These are phyloP conservation scores for Dothideomycetes sp. DNA, from an alignment of 2,329 filamentous ascomycete species.

Conservation along the genomic window DNA sequence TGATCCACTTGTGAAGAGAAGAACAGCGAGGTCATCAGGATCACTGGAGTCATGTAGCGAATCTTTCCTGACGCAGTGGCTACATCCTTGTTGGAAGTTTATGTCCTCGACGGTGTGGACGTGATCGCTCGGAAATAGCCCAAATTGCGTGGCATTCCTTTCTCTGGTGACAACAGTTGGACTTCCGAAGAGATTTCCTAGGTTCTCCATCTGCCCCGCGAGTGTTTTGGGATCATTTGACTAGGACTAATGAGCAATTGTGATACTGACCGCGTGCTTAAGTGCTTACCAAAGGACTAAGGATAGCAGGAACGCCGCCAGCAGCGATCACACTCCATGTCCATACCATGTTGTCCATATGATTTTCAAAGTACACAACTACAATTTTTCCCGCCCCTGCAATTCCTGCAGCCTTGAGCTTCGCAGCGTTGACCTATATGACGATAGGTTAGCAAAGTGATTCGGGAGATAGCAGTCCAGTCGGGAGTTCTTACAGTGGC, in stretches of 20 bases:
- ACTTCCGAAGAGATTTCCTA: constrained; percentile 14
- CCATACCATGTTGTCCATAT: constrained; percentile 28
- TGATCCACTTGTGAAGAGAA: constrained; percentile 15
- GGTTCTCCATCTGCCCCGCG: constrained; percentile 13
- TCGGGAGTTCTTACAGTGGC: too few species aligned
- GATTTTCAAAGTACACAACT: constrained; percentile 25
- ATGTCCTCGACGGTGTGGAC: not conserved
- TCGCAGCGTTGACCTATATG: not conserved
- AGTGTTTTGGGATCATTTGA: not conserved
- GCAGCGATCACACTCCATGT: constrained; percentile 30
- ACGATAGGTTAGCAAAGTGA: too few species aligned
- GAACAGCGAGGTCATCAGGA: constrained; percentile 8
- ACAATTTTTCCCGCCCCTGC: constrained; percentile 7
- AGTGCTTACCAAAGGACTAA: constrained; percentile 22
- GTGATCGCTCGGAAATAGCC: not conserved
- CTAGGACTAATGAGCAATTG: not conserved
- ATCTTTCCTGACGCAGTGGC: not conserved
- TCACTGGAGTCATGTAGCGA: not conserved
- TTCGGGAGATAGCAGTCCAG: too few species aligned
- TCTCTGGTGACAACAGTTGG: constrained; percentile 17
- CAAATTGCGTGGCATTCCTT: constrained; percentile 11
- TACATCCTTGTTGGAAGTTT: not conserved
- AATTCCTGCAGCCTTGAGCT: not conserved
- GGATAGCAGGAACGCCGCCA: constrained; percentile 27
- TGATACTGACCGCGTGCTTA: constrained; percentile 18